Evolutionary conservation across 2,329 filamentous ascomycete genomes (phyloP), one percentile per base, ranked within the genome.

Genomic region (Thielaviopsis punctulata): DNA sequence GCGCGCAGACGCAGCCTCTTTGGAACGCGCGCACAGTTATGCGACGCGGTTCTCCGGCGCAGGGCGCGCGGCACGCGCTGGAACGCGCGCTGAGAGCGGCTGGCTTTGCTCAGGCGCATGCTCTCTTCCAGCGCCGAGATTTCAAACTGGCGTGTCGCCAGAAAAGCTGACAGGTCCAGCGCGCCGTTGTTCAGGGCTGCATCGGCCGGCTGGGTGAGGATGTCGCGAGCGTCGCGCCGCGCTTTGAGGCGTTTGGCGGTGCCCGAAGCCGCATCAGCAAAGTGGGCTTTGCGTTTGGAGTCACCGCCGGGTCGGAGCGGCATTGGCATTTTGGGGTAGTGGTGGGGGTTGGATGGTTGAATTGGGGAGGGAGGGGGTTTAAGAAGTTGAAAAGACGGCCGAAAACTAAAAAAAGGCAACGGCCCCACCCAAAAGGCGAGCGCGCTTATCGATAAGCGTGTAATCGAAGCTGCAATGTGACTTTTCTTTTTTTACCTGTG

Each of bases 11-110:
- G 76, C 61, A 96, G 67, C 56, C 87, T 72, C 62, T 82, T 83
- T 2, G 92, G 92, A 15, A 98, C 82, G 56, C 84, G 78, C 67
- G 90, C 94, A 33, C 85, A 84, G 73, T 98, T 95, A 67, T 98
- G 92, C 64, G 88, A 95, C 19, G 90, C 92, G 0, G 90, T 95
- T 59, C 92, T 76, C 57, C 92, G 75, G 58, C 92, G 75, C 75
- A 98, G 69, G 48, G 82, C 80, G 58, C 87, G 78, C 1, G 92
- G 92, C 4, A 98, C 84, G 59, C 86, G 79, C 65, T 98, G 92
- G 62, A 96, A 96, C 13, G 90, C 89, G 49, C 90, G 76, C 53
- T 78, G 80, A 44, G 76, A 70, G 51, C 71, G 68, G 39, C 70
- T 68, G 4, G 68, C 67, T 64, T 84, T 89, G 46, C 86, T 83